Evolutionary conservation across 371 early-diverging fungal species (phyloP).

Genomic region (Globomyces sp.): DNA sequence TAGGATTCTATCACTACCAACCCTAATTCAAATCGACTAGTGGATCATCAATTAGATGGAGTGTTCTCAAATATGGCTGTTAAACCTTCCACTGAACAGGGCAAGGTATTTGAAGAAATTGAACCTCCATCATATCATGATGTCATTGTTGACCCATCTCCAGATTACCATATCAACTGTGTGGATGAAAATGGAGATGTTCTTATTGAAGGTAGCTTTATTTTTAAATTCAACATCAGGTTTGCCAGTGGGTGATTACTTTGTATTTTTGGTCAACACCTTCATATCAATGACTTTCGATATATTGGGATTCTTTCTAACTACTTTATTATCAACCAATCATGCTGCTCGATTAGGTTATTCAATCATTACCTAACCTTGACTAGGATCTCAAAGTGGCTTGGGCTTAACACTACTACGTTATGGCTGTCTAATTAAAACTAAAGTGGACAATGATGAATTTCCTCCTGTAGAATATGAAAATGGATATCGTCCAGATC

Average conservation of each 20-base stretch:
- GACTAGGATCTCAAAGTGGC: conserved; percentile 12
- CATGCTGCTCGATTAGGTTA: conserved; percentile 11
- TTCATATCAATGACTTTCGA: conserved; percentile 46
- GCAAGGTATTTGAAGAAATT: conserved; percentile 29
- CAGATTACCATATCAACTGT: conserved; percentile 33
- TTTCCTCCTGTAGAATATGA: conserved; percentile 13
- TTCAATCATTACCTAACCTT: no score
- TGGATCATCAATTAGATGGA: conserved; percentile 30
- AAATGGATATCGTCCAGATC: conserved; percentile 12
- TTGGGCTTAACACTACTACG: conserved; percentile 14
- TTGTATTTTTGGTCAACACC: conserved; percentile 43
- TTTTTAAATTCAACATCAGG: conserved; percentile 20
- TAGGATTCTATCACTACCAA: neutral
- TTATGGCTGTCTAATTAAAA: conserved; percentile 34
- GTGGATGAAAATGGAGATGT: conserved; percentile 44
- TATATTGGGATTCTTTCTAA: conserved; percentile 17
- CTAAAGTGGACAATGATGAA: conserved; percentile 10
- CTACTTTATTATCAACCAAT: conserved; percentile 8
- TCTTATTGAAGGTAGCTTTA: conserved; percentile 39
- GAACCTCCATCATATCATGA: conserved; percentile 47
- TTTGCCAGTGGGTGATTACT: conserved; percentile 45
- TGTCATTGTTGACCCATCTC: conserved; percentile 27
- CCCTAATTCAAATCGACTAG: neutral
- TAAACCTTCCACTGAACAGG: conserved; percentile 21
- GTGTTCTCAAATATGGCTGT: conserved; percentile 41